Percentiles rank a stretch among this genome's conserved stretches.
These are phyloP conservation scores for Nicotiana attenuata DNA, from an alignment of 257 asterid genomes.

Conservation along the genomic window DNA sequence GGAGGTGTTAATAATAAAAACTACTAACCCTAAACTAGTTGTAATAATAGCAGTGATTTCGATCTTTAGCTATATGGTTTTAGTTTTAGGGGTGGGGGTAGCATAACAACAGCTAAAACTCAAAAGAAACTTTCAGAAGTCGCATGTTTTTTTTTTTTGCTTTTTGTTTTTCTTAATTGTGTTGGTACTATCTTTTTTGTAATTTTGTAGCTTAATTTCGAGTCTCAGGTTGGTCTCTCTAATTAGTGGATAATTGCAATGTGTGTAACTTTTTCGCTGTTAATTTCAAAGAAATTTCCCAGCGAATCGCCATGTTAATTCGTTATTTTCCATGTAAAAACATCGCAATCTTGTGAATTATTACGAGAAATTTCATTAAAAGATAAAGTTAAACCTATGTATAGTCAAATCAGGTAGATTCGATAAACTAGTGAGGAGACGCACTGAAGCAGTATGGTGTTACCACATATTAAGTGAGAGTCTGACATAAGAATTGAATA, in stretches of 20 bases:
- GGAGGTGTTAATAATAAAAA: conserved; percentile 48
- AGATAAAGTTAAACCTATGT: background rate
- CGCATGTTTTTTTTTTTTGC: background rate
- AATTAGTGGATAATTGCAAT: conserved; percentile 5
- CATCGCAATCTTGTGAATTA: too few species aligned
- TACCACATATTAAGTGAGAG: too few species aligned
- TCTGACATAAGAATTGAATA: too few species aligned
- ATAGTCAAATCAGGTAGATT: background rate
- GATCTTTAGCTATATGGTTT: conserved; percentile 1
- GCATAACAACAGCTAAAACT: background rate
- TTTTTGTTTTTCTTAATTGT: background rate
- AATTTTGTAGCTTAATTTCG: background rate
- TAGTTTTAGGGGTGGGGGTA: conserved; percentile 13
- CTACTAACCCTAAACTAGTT: background rate
- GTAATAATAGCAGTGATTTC: background rate
- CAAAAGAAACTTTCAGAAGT: background rate
- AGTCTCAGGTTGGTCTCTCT: background rate
- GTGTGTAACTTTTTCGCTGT: background rate
- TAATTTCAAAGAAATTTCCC: background rate
- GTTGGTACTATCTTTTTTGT: conserved; percentile 3
- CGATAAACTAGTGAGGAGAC: background rate
- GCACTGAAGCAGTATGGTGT: too few species aligned
- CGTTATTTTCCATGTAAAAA: too few species aligned
- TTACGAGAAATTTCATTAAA: background rate
- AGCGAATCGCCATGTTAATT: background rate